Conservation (phyloP, 1,284 basidiomycete species). For the Marasmius sp. region DNA sequence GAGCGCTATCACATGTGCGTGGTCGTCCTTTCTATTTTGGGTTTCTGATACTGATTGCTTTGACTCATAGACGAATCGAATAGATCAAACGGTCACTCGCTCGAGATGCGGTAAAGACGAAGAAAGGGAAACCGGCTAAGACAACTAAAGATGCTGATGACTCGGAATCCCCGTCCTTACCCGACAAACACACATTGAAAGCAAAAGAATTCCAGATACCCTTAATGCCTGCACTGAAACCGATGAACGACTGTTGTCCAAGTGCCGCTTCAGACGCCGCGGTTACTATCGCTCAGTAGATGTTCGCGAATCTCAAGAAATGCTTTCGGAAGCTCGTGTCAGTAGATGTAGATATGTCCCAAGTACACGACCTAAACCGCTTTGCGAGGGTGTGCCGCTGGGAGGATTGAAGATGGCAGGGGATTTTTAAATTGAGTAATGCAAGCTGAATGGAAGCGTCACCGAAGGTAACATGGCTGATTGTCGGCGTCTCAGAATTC, state of each 20-base stretch:
- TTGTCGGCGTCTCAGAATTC: too few relatives aligned
- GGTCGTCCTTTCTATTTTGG: not conserved
- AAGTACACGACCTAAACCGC: too few relatives aligned
- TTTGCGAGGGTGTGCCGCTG: too few relatives aligned
- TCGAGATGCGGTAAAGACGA: constrained; percentile 52
- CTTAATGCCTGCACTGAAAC: constrained; percentile 57
- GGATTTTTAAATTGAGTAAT: too few relatives aligned
- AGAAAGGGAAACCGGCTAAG: constrained; percentile 19
- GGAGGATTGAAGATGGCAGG: too few relatives aligned
- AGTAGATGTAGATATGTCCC: too few relatives aligned
- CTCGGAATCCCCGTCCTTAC: constrained; percentile 13
- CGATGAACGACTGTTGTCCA: constrained; percentile 74
- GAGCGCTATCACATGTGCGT: constrained; percentile 72
- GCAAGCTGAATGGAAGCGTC: too few relatives aligned
- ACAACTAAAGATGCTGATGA: constrained; percentile 13
- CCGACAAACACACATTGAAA: constrained; percentile 27
- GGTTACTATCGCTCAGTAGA: too few relatives aligned
- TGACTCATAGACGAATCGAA: constrained; percentile 60
- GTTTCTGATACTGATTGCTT: not conserved
- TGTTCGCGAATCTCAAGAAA: too few relatives aligned
- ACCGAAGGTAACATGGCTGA: too few relatives aligned
- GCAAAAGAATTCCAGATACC: constrained; percentile 56
- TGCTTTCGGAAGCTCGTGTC: too few relatives aligned
- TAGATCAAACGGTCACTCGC: constrained; percentile 64
- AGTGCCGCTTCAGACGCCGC: too few relatives aligned